Percentiles rank a stretch among this genome's conserved stretches.
These are phyloP conservation scores for Penicillium sp. DNA, from an alignment of 2,329 filamentous ascomycete species.

Conservation along the genomic window DNA sequence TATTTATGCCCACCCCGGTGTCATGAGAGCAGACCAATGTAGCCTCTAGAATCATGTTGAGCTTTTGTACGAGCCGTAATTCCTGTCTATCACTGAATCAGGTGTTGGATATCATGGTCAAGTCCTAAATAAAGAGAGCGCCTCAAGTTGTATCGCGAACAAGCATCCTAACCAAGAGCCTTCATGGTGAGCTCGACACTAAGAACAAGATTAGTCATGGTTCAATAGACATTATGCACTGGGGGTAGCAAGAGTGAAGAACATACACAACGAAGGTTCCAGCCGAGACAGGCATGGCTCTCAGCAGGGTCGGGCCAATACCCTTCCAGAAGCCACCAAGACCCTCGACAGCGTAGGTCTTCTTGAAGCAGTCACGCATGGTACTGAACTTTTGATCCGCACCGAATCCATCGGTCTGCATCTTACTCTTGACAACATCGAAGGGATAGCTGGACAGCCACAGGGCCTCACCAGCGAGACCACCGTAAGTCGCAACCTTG, in stretches of 20 bases:
- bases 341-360: constrained; percentile 77
- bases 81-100: background rate
- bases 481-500: constrained; percentile 90
- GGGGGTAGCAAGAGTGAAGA: background rate
- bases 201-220: constrained; percentile 12
- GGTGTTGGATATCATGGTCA: constrained; percentile 10
- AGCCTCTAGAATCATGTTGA: constrained; percentile 10
- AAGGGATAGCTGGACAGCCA: constrained; percentile 95
- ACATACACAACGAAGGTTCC: constrained; percentile 85
- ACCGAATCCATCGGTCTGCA: constrained; percentile 96
- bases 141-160: constrained; percentile 10
- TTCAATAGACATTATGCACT: background rate
- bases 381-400: constrained; percentile 65
- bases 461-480: constrained; percentile 86
- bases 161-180: constrained; percentile 40
- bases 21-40: constrained; percentile 4
- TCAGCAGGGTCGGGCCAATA: constrained; percentile 80
- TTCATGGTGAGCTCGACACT: constrained; percentile 50
- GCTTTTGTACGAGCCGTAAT: constrained; percentile 15
- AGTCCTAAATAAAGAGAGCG: constrained; percentile 5
- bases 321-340: constrained; percentile 90
- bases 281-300: constrained; percentile 95
- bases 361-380: constrained; percentile 85
- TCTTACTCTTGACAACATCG: constrained; percentile 98
- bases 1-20: background rate